Conservation (phyloP, 495 filamentous ascomycete species). For the Haplographium delicatum region DNA sequence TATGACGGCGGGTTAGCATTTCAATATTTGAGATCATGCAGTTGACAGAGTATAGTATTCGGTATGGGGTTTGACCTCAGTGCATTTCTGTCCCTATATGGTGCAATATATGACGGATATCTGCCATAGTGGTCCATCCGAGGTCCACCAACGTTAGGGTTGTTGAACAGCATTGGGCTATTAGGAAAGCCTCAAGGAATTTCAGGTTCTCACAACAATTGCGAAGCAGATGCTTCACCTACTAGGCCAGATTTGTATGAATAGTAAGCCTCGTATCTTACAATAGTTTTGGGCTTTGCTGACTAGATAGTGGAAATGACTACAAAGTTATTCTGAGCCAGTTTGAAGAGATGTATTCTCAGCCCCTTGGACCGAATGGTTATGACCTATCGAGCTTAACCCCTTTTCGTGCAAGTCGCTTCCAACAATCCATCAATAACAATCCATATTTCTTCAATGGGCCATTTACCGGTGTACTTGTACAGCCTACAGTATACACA, state of each 20-base stretch:
- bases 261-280: slow-evolving; percentile 8
- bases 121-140: slow-evolving; percentile 20
- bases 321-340: slow-evolving; percentile 38
- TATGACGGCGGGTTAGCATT: slow-evolving; percentile 7
- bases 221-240: slow-evolving; percentile 51
- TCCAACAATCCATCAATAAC: slow-evolving; percentile 41
- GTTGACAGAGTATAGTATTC: slow-evolving; percentile 28
- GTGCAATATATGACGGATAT: slow-evolving; percentile 31
- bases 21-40: neutral
- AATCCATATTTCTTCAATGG: slow-evolving; percentile 52
- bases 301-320: slow-evolving; percentile 29
- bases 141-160: slow-evolving; percentile 13
- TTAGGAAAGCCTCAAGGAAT: slow-evolving; percentile 31
- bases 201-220: slow-evolving; percentile 48
- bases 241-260: slow-evolving; percentile 48
- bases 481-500: slow-evolving; percentile 42
- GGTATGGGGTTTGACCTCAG: slow-evolving; percentile 35
- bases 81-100: slow-evolving; percentile 30
- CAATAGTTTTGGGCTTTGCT: slow-evolving; percentile 12
- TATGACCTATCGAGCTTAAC: slow-evolving; percentile 29
- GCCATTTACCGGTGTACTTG: slow-evolving; percentile 42
- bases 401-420: slow-evolving; percentile 33
- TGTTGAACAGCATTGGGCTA: slow-evolving; percentile 19
- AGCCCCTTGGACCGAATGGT: slow-evolving; percentile 27
- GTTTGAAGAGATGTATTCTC: slow-evolving; percentile 33